A percentile compares a stretch with the other conserved stretches of the same genome.
Evolutionary conservation across 805 yeast species (phyloP).

Genomic region (Candida piceae): DNA sequence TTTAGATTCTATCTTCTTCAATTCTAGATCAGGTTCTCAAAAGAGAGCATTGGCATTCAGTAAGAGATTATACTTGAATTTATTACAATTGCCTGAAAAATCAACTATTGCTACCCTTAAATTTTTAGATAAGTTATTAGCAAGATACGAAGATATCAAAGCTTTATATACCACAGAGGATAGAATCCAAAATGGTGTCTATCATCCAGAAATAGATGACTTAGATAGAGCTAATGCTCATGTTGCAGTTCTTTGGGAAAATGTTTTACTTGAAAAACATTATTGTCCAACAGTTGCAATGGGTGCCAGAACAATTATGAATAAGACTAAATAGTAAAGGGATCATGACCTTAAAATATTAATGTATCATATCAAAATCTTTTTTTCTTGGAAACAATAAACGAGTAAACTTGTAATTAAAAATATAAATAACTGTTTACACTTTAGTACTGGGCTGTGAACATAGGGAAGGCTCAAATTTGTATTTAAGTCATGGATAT

Average conservation of each 20-base stretch:
- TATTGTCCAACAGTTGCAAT: conserved; percentile 78
- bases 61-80: conserved; percentile 65
- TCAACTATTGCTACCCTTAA: conserved; percentile 73
- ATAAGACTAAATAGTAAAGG: conserved; percentile 26
- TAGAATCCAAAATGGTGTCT: conserved; percentile 74
- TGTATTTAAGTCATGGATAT: neutral
- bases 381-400: no score
- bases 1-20: conserved; percentile 76
- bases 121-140: conserved; percentile 70
- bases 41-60: conserved; percentile 75
- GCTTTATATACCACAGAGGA: conserved; percentile 87
- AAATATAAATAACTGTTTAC: no score
- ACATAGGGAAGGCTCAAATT: no score
- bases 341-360: no score
- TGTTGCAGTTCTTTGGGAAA: conserved; percentile 90
- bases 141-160: conserved; percentile 63
- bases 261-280: conserved; percentile 70
- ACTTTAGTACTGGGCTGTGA: no score
- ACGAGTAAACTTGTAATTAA: no score
- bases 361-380: no score
- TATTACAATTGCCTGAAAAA: conserved; percentile 82
- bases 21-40: conserved; percentile 61
- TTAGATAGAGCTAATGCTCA: conserved; percentile 78
- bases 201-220: conserved; percentile 57
- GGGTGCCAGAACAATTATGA: conserved; percentile 45